Evolutionary conservation across 2,329 filamentous ascomycete genomes (phyloP), one percentile per base, ranked within the genome.

Genomic region (Anthostomella pinea): DNA sequence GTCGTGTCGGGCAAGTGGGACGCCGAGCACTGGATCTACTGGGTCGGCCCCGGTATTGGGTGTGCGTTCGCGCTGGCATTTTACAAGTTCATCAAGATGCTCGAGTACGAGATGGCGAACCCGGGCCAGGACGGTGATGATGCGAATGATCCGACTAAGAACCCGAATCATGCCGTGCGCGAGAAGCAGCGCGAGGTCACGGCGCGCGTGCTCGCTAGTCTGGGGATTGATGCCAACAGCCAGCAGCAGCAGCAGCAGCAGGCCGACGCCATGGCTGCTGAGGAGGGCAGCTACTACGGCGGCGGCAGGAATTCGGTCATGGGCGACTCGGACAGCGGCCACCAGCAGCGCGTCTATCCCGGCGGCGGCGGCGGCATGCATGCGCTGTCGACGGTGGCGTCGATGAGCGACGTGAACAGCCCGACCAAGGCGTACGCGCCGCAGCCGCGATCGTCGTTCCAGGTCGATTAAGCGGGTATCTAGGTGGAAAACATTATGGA

Each of bases 21-120:
- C 0, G 8, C 29, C 3, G 59, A 66, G 32, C 64, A 66, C 40
- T 67, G 64, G 64, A 66, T 67, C 27, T 67, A 67, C 44, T 66
- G 64, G 62, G 43, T 70, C 22, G 69, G 68, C 0, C 69, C 68
- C 4, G 43, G 54, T 4, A 41, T 68, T 5, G 70, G 69, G 2
- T 57, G 64, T 1, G 33, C 65, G 2, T 49, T 71, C 8, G 66
- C 68, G 5, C 57, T 61, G 0, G 41, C 49, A 3, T 57, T 68
- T 23, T 69, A 63, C 49, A 63, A 64, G 37, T 49, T 68, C 15
- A 56, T 68, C 8, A 67, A 67, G 39, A 53, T 52, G n/a, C 52
- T 64, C 27, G 61, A 68, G 37, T 69, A 67, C 39, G 59, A 66
- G 43, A 61, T 56, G 15, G 54, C 53, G 6, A 62, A 65, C 26